Evolutionary conservation across 495 filamentous ascomycete genomes (phyloP).

Genomic region (Clohesyomyces aquaticus): DNA sequence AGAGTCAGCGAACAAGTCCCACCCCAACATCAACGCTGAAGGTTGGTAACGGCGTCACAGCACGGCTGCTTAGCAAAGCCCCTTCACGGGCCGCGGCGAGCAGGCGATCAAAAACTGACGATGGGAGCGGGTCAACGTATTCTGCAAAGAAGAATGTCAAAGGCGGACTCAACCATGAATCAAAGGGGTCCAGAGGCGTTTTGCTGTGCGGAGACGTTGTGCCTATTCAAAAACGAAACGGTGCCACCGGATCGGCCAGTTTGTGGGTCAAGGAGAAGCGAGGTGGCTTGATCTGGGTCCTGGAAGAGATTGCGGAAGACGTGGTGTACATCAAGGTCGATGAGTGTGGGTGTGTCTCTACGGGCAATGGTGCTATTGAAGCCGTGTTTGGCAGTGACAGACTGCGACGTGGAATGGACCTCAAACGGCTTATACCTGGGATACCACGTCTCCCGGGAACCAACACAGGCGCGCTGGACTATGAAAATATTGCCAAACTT

Average conservation of each 20-base stretch:
- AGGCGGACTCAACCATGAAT: slow-evolving; percentile 55
- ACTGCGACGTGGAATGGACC: slow-evolving; percentile 65
- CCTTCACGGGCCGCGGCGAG: slow-evolving; percentile 65
- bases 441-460: slow-evolving; percentile 73
- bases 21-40: slow-evolving; percentile 58
- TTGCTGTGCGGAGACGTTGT: slow-evolving; percentile 96
- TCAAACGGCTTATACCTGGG: slow-evolving; percentile 76
- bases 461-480: slow-evolving; percentile 67
- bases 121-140: slow-evolving; percentile 70
- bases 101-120: slow-evolving; percentile 68
- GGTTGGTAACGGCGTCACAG: slow-evolving; percentile 79
- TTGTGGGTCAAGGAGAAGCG: slow-evolving; percentile 98
- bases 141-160: slow-evolving; percentile 50
- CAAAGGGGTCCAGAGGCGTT: slow-evolving; percentile 83
- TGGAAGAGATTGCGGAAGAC: slow-evolving; percentile 97
- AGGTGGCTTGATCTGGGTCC: slow-evolving; percentile 91
- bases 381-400: slow-evolving; percentile 80
- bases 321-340: slow-evolving; percentile 74
- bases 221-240: slow-evolving; percentile 93
- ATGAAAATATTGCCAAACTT: slow-evolving; percentile 66
- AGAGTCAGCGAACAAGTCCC: slow-evolving; percentile 52
- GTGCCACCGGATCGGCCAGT: slow-evolving; percentile 85
- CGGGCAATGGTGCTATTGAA: slow-evolving; percentile 67
- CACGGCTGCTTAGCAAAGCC: slow-evolving; percentile 83
- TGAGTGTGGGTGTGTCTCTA: slow-evolving; percentile 69